Evolutionary conservation across 2,329 filamentous ascomycete species (phyloP), one percentile per base, ranked within the genome.

Genomic region (Ceratocystis smalleyi): DNA sequence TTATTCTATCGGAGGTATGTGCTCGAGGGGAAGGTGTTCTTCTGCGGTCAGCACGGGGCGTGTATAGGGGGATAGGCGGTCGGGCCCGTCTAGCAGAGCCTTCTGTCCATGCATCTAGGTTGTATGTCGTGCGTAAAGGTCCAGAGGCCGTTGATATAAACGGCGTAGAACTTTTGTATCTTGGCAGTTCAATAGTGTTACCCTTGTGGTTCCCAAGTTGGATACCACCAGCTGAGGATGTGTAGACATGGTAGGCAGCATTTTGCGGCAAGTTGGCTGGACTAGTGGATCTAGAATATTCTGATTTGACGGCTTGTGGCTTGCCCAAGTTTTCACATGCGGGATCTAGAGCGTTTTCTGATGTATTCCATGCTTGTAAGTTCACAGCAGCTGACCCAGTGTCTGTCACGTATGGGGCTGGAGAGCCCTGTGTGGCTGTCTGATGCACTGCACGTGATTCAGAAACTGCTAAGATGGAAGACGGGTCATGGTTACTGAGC

Each of bases 401-500:
- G 32, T 12, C 32, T 35, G 32, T 10, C 32, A 1, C 32, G 10
- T 35, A 35, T 35, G 10, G 7, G 32, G 32, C 8, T 8, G 10
- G 32, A 35, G 47, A 24, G 45, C n/a, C 45, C 22, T n/a, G 57
- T 17, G n/a, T 64, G 40, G 19, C 43, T 59, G 35, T 30, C 47
- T 22, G 40, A 49, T 60, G 8, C 35, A 15, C 8, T 12, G 15
- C 32, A 24, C 15, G 15, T 43, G 35, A 10, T 5, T 17, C 24
- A 24, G 24, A 30, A 30, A 43, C 47, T 22, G 22, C 7, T 22
- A 32, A 22, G 5, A 30, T 24, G 8, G 51, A 24, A 7, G 32
- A 12, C 2, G 32, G n/a, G 22, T 59, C 61, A 32, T 57, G 35
- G 19, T 12, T 27, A 15, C 66, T 67, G 7, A 71, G 67, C 35